Evolutionary conservation across 2,329 filamentous ascomycete genomes (phyloP), one percentile per base, ranked within the genome.

Genomic region (Pseudogymnoascus sp.): DNA sequence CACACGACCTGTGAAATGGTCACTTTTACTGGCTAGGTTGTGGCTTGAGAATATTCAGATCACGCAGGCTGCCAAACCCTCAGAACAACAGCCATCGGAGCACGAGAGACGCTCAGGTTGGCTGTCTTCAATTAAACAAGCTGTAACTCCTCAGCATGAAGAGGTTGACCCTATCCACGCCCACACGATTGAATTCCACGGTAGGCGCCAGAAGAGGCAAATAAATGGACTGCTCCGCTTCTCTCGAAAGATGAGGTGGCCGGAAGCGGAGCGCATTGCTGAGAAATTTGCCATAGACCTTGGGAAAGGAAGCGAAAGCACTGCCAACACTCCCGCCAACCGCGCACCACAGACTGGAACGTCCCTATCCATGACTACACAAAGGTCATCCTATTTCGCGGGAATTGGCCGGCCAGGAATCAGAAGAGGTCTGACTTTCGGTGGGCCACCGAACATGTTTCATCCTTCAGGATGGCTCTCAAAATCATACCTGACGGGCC

Each of bases 21-120:
- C 86, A 3, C 73, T 88, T 39, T 76, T 87, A 40, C 76, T 88
- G 33, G 86, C 86, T 13, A 78, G 84, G 27, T 79, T 80, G 45
- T 88, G 86, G 85, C 77, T 88, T n/a, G 83, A 87, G 65, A 88
- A 88, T 64, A 85, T 88, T 31, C 79, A 80, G 7, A 76, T 88
- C 25, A 77, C 48, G 4, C 48, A 55, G 10, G 33, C 29, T 18
- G 48, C 33, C 12, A 3, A 33, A 13, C n/a, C 8, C 31, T 33
- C 48, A 2, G 48, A 55, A 15, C 48, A 55, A 55, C 29, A 42
- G 7, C 59, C 25, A 21, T 9, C 21, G 13, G 42, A 21, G 21
- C 59, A 61, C 12, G 42, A 33, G 18, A 40, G 15, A 18, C 33
- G 35, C 8, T 12, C 58, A 3, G 33, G 35, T 8, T 37, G 58